Evolutionary conservation across 129 eudicot species (phyloP).

Genomic region (Mikania micrantha): DNA sequence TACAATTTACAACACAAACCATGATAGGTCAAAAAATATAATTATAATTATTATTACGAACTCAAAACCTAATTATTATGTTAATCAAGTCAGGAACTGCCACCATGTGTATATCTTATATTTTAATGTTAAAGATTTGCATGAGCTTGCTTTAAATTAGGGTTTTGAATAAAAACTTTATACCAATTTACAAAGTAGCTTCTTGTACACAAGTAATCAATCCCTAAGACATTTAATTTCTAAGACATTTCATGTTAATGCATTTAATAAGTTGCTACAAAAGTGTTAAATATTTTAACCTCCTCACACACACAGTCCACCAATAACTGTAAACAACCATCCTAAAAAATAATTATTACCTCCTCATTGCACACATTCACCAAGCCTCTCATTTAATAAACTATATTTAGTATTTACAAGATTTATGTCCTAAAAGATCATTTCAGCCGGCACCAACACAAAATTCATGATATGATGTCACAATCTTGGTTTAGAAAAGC

Average conservation of each 20-base stretch:
- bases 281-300: slow-evolving; percentile 1
- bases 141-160: no score
- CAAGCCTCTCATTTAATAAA: slow-evolving; percentile 13
- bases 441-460: slow-evolving; percentile 31
- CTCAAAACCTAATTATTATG: no score
- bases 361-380: slow-evolving; percentile 23
- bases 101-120: no score
- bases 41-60: no score
- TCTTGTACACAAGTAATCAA: no score
- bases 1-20: no score
- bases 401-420: slow-evolving; percentile 26
- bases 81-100: no score
- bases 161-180: no score
- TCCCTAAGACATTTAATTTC: background rate
- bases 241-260: background rate
- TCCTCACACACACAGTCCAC: slow-evolving; percentile 13
- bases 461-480: background rate
- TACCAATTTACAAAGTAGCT: no score
- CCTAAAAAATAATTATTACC: slow-evolving; percentile 25
- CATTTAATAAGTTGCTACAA: background rate
- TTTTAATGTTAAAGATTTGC: no score
- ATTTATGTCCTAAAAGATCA: slow-evolving; percentile 12
- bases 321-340: slow-evolving; percentile 22
- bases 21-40: no score
- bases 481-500: no score